Percentiles rank a stretch among this genome's conserved stretches.
Conservation (phyloP, 805 yeast genomes). For the Lipomyces sp. region DNA sequence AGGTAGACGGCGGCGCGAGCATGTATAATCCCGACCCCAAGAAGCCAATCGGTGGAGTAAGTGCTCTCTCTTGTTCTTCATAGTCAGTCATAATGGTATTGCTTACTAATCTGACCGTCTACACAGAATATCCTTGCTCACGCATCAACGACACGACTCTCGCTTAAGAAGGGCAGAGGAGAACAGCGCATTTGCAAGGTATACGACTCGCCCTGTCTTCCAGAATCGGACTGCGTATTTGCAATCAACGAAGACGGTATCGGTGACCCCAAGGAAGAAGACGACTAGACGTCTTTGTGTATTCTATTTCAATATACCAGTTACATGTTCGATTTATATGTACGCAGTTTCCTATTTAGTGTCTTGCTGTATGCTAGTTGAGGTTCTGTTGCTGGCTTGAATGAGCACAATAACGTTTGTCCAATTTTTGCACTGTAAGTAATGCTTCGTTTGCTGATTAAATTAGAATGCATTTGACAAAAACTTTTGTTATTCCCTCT, state of each 20-base stretch:
- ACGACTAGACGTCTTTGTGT: constrained; percentile 39
- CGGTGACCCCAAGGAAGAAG: constrained; percentile 90
- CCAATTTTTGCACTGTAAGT: background rate
- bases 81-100: too few species aligned
- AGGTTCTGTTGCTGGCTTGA: background rate
- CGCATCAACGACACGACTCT: constrained; percentile 88
- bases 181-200: constrained; percentile 92
- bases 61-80: background rate
- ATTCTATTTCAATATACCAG: background rate
- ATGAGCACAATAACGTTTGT: background rate
- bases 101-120: background rate
- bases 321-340: background rate
- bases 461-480: too few species aligned
- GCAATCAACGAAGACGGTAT: constrained; percentile 96
- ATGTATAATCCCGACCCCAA: constrained; percentile 93
- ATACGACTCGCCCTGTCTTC: constrained; percentile 93
- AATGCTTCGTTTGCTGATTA: background rate
- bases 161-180: constrained; percentile 85
- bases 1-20: constrained; percentile 80
- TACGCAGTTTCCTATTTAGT: background rate
- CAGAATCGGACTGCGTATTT: constrained; percentile 91
- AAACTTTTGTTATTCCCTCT: too few species aligned
- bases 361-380: background rate
- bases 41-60: constrained; percentile 89
- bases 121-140: constrained; percentile 87